Evolutionary conservation across 768 basidiomycete species (phyloP).

Genomic region (Dendrothele bispora): DNA sequence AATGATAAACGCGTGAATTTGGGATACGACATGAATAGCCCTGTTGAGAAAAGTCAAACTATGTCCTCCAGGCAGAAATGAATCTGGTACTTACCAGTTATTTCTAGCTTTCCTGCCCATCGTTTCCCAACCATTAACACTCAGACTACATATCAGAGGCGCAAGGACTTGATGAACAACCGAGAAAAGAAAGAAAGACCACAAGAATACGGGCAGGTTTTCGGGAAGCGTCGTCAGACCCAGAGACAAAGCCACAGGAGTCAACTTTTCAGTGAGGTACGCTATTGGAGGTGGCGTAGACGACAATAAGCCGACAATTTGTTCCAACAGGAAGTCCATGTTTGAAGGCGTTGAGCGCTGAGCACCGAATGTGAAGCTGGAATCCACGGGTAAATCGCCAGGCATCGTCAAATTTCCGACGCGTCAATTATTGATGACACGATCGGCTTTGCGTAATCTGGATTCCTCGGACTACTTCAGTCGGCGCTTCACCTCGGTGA

Average conservation of each 20-base stretch:
- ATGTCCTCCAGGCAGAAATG: background rate
- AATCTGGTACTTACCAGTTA: constrained; percentile 52
- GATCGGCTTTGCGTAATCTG: no score
- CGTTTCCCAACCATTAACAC: constrained; percentile 50
- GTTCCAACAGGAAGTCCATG: no score
- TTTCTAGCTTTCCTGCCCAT: constrained; percentile 48
- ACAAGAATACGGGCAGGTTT: constrained; percentile 53
- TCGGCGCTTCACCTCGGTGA: no score
- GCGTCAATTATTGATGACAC: no score
- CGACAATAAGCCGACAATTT: no score
- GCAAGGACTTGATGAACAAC: constrained; percentile 57
- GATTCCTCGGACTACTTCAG: no score
- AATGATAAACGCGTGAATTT: constrained; percentile 68
- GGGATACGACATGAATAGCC: constrained; percentile 71
- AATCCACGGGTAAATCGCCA: no score
- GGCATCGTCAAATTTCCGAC: no score
- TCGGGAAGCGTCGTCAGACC: constrained; percentile 56
- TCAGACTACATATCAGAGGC: constrained; percentile 46
- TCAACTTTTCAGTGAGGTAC: no score
- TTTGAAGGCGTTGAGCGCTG: no score
- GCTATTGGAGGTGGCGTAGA: no score
- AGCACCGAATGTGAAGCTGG: no score
- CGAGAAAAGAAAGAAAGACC: constrained; percentile 58
- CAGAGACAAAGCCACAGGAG: constrained; percentile 25
- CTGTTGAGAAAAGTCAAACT: constrained; percentile 30